Evolutionary conservation across 1,284 basidiomycete species (phyloP).

Genomic region (Cryptococcus sp.): DNA sequence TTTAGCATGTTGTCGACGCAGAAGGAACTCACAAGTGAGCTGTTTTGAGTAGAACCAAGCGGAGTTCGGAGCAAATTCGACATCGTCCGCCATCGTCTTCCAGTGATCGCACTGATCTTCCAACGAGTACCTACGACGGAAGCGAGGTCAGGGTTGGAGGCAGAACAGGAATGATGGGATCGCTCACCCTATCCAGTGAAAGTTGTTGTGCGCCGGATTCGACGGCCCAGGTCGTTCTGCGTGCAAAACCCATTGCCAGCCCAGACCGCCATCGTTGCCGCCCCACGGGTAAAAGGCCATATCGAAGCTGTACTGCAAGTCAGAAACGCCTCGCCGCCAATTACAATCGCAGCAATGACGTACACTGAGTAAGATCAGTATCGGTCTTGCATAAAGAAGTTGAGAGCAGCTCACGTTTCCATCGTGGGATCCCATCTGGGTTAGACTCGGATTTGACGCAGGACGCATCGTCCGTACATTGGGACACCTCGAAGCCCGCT

Average conservation of each 20-base stretch:
- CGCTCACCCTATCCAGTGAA: slow-evolving; percentile 11
- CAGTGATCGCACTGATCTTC: slow-evolving; percentile 10
- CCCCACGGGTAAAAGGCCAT: slow-evolving; percentile 9
- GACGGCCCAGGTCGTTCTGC: slow-evolving; percentile 7
- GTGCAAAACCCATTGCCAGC: slow-evolving; percentile 11
- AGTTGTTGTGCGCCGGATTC: slow-evolving; percentile 1
- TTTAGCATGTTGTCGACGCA: too few species aligned
- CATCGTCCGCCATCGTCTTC: not conserved
- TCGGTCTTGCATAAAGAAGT: too few species aligned
- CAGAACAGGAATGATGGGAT: not conserved
- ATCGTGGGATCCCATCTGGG: slow-evolving; percentile 12
- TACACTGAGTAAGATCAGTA: too few species aligned
- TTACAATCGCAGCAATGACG: too few species aligned
- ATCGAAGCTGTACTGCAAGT: slow-evolving; percentile 6
- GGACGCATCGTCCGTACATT: slow-evolving; percentile 4
- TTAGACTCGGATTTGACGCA: slow-evolving; percentile 13
- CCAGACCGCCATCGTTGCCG: slow-evolving; percentile 1
- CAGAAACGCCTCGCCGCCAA: not conserved
- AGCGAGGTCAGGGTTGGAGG: too few species aligned
- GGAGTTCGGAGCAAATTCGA: slow-evolving; percentile 1
- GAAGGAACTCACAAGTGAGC: slow-evolving; percentile 6
- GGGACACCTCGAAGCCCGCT: slow-evolving; percentile 3
- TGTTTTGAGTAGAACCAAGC: slow-evolving; percentile 14
- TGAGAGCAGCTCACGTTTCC: slow-evolving; percentile 8
- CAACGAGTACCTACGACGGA: slow-evolving; percentile 7